Percentiles rank a stretch among this genome's conserved stretches.
These are phyloP conservation scores for Volvox reticuliferus DNA, from an alignment of 139 green algal genomes.

Conservation along the genomic window DNA sequence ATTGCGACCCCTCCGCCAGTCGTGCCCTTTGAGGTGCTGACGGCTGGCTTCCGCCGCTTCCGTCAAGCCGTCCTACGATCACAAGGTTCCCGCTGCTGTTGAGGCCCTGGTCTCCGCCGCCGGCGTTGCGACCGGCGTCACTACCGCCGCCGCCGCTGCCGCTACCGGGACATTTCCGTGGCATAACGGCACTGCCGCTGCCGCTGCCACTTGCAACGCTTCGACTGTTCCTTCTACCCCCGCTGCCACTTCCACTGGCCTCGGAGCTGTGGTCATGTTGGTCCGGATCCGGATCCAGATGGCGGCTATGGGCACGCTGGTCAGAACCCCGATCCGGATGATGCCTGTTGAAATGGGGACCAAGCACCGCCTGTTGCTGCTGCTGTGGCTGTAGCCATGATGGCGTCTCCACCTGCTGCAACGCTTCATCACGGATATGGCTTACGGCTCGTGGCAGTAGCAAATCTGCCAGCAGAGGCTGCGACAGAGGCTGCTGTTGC, in stretches of 20 bases:
- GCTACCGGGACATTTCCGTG: neutral
- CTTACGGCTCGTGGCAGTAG: neutral
- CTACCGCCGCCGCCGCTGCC: neutral
- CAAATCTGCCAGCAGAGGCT: neutral
- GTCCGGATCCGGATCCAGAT: neutral
- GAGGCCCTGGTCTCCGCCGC: neutral
- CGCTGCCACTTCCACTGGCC: slow-evolving; percentile 37
- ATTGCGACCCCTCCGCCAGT: neutral
- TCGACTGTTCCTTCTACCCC: neutral
- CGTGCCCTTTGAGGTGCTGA: neutral
- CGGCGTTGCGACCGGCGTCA: neutral
- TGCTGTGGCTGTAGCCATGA: neutral
- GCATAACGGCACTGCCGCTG: slow-evolving; percentile 14
- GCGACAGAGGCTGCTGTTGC: neutral
- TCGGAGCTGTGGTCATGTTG: neutral
- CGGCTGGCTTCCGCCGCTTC: neutral
- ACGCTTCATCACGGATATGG: neutral
- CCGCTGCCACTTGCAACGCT: slow-evolving; percentile 28
- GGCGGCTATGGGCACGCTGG: too few species aligned
- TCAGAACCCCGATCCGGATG: neutral
- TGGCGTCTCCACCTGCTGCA: neutral
- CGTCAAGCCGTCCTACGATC: neutral
- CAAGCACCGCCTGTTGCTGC: neutral
- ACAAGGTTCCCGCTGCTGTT: neutral
- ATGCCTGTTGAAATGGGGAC: neutral